Evolutionary conservation across 2,329 filamentous ascomycete species (phyloP), one percentile per base, ranked within the genome.

Genomic region (Laburnicola sp.): DNA sequence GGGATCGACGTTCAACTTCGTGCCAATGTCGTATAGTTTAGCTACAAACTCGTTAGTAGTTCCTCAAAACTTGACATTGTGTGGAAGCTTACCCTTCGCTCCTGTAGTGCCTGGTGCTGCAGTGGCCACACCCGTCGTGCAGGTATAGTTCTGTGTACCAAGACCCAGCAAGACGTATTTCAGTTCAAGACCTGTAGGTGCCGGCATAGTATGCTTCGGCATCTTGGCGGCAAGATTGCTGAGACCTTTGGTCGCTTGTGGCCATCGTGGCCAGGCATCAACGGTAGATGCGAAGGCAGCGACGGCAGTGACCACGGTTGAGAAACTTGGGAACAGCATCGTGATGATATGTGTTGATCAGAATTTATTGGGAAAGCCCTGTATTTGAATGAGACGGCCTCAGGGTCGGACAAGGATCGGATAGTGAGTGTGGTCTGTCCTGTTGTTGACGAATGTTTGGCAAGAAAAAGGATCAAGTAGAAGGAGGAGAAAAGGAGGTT

Each of bases 101-200:
- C 70, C 70, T 40, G 67, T 69, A 9, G 68, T 68, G 11, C 59
- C 67, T 34, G 69, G 67, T 43, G 42, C 61, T 28, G 51, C 60
- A 23, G 63, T 62, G 22, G 57, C 57, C 30, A 70, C 63, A 22
- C 53, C 51, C 9, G 48, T 54, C 2, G 58, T 42, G 58, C 79
- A 81, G 26, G 76, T 78, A 60, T 80, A 81, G 70, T 80, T 81
- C 56, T 81, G 78, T n/a, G 76, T 79, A 26, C 79, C 79, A 26
- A 78, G 69, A 32, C 79, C 79, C 27, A 81, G 62, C 21, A 74
- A 69, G 37, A 81, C 68, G 54, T 75, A 76, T 60, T 78, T 76
- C 40, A 81, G 74, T 16, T 60, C 45, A 6, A 68, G 59, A 16
- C 57, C 64, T 10, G 57, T 55, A 1, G 69, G 67, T 11, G 57